Conservation (phyloP, 1,284 basidiomycete genomes). For the Neonothopanus nambi region DNA sequence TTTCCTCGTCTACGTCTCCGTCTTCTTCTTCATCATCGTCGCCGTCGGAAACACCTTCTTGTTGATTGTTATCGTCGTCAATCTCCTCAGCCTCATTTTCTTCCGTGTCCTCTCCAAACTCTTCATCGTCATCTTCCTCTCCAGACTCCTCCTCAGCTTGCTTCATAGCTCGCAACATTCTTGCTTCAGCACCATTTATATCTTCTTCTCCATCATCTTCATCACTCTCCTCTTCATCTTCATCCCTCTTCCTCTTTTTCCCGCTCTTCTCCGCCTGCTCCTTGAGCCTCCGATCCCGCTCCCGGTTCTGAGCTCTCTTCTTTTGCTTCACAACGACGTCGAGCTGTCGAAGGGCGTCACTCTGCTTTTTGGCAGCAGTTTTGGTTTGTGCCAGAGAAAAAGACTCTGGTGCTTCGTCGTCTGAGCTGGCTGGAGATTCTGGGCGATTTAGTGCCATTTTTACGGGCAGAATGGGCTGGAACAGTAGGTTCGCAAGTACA, state of each 20-base stretch:
- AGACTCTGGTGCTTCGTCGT: conserved; percentile 45
- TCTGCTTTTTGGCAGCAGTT: conserved; percentile 32
- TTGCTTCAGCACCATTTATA: conserved; percentile 16
- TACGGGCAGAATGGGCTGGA: too few relatives aligned
- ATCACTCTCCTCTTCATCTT: conserved; percentile 15
- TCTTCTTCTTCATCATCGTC: conserved; percentile 12
- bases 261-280: conserved; percentile 24
- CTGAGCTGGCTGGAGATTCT: too few relatives aligned
- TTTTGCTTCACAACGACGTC: conserved; percentile 37
- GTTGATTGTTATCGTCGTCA: conserved; percentile 22
- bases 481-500: too few relatives aligned
- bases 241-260: conserved; percentile 17
- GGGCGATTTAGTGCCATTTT: too few relatives aligned
- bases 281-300: conserved; percentile 36
- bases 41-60: conserved; percentile 10
- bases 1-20: conserved; percentile 20
- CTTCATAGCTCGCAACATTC: conserved; percentile 14
- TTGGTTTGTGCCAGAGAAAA: conserved; percentile 44
- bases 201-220: conserved; percentile 17
- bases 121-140: conserved; percentile 6
- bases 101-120: neutral
- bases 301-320: conserved; percentile 40
- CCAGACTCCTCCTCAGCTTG: conserved; percentile 16
- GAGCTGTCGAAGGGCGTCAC: conserved; percentile 34
- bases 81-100: conserved; percentile 22